Evolutionary conservation across 345 rosid genomes (phyloP).

Genomic region (Nephelium lappaceum): DNA sequence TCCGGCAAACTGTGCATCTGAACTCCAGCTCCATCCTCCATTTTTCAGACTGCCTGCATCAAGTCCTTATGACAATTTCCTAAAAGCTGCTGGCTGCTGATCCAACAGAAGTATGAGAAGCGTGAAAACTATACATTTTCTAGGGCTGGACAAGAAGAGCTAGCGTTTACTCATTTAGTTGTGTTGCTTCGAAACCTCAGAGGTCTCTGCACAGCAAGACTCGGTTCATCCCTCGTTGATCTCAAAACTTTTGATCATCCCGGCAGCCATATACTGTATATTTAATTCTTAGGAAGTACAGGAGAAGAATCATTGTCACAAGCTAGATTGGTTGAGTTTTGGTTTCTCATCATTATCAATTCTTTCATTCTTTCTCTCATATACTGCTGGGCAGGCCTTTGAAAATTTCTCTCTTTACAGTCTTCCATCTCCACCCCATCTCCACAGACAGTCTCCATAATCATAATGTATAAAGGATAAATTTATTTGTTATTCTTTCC

Average conservation of each 20-base stretch:
- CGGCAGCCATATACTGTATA: neutral
- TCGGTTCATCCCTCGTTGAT: neutral
- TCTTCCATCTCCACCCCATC: neutral
- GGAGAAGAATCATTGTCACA: neutral
- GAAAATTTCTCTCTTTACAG: neutral
- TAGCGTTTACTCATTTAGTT: neutral
- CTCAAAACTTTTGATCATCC: conserved; percentile 9
- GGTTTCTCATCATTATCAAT: neutral
- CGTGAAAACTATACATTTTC: neutral
- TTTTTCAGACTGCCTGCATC: conserved; percentile 57
- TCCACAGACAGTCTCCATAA: neutral
- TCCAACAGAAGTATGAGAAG: neutral
- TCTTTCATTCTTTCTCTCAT: conserved; percentile 2
- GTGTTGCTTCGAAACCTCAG: neutral
- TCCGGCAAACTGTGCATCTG: conserved; percentile 42
- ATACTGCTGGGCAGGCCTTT: neutral
- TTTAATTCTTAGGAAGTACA: neutral
- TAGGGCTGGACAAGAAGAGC: neutral
- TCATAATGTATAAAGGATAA: neutral
- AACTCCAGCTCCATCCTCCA: conserved; percentile 45
- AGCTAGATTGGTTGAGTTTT: conserved; percentile 3
- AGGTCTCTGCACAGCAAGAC: conserved; percentile 2
- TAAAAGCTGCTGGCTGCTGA: conserved; percentile 87
- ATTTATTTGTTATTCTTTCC: conserved; percentile 8
- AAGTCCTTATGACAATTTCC: conserved; percentile 68